Evolutionary conservation across 2,329 filamentous ascomycete species (phyloP).

Genomic region (Fusarium mangiferae): DNA sequence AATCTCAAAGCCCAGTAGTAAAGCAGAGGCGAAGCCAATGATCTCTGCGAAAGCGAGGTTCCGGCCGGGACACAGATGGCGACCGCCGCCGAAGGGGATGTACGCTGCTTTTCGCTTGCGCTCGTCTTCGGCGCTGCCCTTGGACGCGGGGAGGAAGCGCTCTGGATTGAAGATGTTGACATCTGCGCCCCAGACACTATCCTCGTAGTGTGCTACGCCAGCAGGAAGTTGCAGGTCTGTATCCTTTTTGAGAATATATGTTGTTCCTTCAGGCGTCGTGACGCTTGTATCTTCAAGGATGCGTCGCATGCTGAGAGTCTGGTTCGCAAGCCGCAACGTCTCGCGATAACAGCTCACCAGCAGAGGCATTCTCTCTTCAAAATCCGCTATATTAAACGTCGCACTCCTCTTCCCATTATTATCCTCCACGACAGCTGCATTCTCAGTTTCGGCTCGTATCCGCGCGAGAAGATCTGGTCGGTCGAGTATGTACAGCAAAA

Average conservation of each 20-base stretch:
- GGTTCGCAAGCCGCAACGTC: slow-evolving; percentile 54
- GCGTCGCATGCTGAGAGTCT: slow-evolving; percentile 51
- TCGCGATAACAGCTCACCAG: slow-evolving; percentile 59
- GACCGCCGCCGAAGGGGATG: slow-evolving; percentile 49
- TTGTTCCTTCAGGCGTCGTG: slow-evolving; percentile 33
- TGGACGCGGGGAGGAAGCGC: slow-evolving; percentile 29
- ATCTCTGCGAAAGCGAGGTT: slow-evolving; percentile 50
- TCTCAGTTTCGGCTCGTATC: slow-evolving; percentile 34
- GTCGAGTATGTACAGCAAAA: slow-evolving; percentile 45
- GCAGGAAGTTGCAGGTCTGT: slow-evolving; percentile 44
- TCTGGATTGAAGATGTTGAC: slow-evolving; percentile 38
- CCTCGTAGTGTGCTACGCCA: slow-evolving; percentile 37
- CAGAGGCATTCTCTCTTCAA: slow-evolving; percentile 54
- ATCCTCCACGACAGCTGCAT: background rate
- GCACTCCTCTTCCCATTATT: slow-evolving; percentile 4
- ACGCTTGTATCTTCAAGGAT: slow-evolving; percentile 56
- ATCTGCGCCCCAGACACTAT: slow-evolving; percentile 40
- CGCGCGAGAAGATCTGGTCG: slow-evolving; percentile 38
- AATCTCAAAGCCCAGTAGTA: slow-evolving; percentile 48
- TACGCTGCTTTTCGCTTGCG: slow-evolving; percentile 38
- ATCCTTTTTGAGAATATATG: slow-evolving; percentile 47
- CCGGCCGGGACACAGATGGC: slow-evolving; percentile 48
- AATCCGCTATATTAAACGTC: slow-evolving; percentile 50
- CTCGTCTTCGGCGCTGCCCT: slow-evolving; percentile 15
- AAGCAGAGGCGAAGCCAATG: slow-evolving; percentile 43